A percentile compares a stretch with the other conserved stretches of the same genome.
phyloP scores from a whole-genome alignment of 1,139 yeast species.

The Candida sanyaensis region DNA sequence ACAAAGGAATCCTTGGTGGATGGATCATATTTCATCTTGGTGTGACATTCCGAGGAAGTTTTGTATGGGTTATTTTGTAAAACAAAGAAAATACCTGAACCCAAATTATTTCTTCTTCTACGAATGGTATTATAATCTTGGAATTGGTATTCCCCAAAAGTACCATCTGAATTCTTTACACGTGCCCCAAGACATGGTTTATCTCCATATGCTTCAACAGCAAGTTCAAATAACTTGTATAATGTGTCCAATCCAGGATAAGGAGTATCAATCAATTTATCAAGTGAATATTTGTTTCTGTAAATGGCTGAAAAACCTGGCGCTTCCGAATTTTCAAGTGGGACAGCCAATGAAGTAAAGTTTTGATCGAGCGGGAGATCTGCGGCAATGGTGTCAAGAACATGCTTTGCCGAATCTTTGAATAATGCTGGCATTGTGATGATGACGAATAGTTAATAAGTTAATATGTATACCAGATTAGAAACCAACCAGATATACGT shows the following conservation, averaged over 20 bases:
- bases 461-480: neutral
- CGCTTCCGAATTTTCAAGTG: slow-evolving; percentile 47
- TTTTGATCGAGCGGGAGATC: slow-evolving; percentile 13
- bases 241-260: slow-evolving; percentile 56
- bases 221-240: slow-evolving; percentile 47
- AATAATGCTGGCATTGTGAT: slow-evolving; percentile 9
- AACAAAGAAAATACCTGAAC: slow-evolving; percentile 64
- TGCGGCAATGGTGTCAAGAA: slow-evolving; percentile 7
- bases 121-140: slow-evolving; percentile 45
- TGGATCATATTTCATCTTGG: slow-evolving; percentile 22
- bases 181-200: slow-evolving; percentile 56
- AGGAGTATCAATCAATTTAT: slow-evolving; percentile 39
- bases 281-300: slow-evolving; percentile 45
- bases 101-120: slow-evolving; percentile 50
- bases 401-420: slow-evolving; percentile 13
- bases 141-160: slow-evolving; percentile 49
- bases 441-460: neutral
- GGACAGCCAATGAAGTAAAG: slow-evolving; percentile 18
- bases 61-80: slow-evolving; percentile 45
- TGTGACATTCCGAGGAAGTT: slow-evolving; percentile 28
- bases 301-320: slow-evolving; percentile 57
- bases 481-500: too few species aligned
- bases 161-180: slow-evolving; percentile 36
- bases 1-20: slow-evolving; percentile 31
- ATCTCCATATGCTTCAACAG: slow-evolving; percentile 37